Percentiles rank a stretch among this genome's conserved stretches.
Conservation (phyloP, 2,329 filamentous ascomycete species). For the Fusarium sublunatum region DNA sequence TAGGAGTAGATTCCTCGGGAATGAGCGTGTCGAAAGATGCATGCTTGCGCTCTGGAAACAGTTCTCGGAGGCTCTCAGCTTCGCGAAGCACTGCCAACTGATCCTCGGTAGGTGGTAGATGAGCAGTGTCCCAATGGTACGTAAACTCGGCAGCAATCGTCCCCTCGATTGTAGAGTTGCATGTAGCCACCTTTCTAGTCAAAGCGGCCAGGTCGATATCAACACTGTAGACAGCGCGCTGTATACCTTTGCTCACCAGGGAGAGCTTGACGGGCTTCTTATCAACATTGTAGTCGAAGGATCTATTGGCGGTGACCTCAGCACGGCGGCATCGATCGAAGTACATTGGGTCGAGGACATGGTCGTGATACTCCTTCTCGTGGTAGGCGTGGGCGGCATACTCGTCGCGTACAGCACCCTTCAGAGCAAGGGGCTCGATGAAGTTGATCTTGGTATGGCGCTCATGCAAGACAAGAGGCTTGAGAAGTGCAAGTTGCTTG, state of each 20-base stretch:
- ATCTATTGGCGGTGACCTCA: neutral
- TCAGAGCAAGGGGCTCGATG: conserved; percentile 13
- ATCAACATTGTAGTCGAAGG: neutral
- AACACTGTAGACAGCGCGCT: conserved; percentile 11
- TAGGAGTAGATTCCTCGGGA: neutral
- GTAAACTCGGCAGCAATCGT: conserved; percentile 37
- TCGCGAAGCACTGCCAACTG: conserved; percentile 29
- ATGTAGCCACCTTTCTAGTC: conserved; percentile 25
- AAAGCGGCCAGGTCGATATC: conserved; percentile 19
- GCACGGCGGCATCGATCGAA: neutral
- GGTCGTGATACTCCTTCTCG: conserved; percentile 3
- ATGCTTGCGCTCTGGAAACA: neutral
- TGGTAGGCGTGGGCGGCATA: conserved; percentile 4
- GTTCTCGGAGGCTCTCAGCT: conserved; percentile 5
- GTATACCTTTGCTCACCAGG: neutral
- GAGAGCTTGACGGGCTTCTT: conserved; percentile 3
- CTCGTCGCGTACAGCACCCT: conserved; percentile 10
- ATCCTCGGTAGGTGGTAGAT: conserved; percentile 23
- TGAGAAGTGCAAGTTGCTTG: conserved; percentile 12
- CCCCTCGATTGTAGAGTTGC: conserved; percentile 32
- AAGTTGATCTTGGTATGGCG: conserved; percentile 14
- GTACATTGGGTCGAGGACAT: neutral
- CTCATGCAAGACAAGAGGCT: conserved; percentile 1
- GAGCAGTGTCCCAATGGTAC: conserved; percentile 24
- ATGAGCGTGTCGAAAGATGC: no score